Evolutionary conservation across 2,329 filamentous ascomycete genomes (phyloP).

Genomic region (Diaporthe sp.): DNA sequence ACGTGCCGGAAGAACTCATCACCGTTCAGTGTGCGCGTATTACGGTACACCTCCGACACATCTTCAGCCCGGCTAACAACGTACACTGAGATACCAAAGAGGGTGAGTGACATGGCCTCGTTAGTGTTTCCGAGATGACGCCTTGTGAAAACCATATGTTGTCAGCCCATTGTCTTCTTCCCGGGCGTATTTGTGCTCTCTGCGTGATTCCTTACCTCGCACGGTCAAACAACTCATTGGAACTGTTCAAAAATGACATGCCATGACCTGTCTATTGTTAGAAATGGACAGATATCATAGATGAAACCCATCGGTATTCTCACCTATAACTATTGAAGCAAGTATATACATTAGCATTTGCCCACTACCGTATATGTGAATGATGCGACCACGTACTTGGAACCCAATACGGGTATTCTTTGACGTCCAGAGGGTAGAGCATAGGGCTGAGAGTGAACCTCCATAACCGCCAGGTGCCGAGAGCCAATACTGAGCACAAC

Average conservation of each 20-base stretch:
- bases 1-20: background rate
- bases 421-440: background rate
- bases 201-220: background rate
- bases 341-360: background rate
- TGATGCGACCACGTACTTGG: background rate
- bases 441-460: background rate
- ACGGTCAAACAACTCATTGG: background rate
- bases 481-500: no score
- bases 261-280: background rate
- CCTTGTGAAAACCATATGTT: background rate
- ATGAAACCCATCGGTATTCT: background rate
- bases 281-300: background rate
- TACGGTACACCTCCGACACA: constrained; percentile 36
- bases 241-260: background rate
- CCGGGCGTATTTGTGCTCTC: no score
- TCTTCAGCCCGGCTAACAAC: constrained; percentile 39
- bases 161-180: no score
- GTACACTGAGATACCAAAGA: constrained; percentile 39
- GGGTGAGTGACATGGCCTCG: constrained; percentile 41
- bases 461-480: background rate
- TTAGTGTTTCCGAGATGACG: background rate
- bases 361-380: no score
- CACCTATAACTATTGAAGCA: background rate
- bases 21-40: background rate
- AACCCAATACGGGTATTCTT: background rate